A percentile compares a stretch with the other conserved stretches of the same genome.
Conservation (phyloP, 768 basidiomycete species). For the Cystofilobasidium macerans region DNA sequence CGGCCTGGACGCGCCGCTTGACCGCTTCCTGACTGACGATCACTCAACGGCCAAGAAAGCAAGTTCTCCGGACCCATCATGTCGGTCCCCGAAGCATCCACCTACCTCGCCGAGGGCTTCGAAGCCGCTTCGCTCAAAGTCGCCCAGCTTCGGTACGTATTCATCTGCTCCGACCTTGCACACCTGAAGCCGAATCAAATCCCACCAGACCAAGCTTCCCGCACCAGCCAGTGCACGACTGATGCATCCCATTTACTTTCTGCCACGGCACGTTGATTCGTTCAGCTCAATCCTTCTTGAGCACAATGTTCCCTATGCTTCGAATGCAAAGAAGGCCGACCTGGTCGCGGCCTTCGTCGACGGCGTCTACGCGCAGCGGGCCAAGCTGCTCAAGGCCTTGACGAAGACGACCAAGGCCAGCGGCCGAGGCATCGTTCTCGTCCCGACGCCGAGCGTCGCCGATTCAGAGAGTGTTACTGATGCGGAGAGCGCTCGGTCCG, state of each 20-base stretch:
- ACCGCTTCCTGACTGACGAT: too few relatives aligned
- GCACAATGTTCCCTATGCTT: slow-evolving; percentile 15
- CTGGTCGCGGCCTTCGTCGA: slow-evolving; percentile 15
- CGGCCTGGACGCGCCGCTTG: too few relatives aligned
- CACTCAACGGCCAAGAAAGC: neutral
- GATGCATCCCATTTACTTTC: too few relatives aligned
- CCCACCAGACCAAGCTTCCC: too few relatives aligned
- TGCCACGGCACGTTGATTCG: neutral
- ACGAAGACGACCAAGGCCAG: slow-evolving; percentile 10
- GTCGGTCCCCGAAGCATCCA: slow-evolving; percentile 9
- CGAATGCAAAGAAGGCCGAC: slow-evolving; percentile 18
- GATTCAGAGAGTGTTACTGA: too few relatives aligned
- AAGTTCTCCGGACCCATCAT: neutral
- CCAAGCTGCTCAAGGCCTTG: slow-evolving; percentile 13
- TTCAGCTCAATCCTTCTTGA: slow-evolving; percentile 17
- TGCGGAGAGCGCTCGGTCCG: neutral
- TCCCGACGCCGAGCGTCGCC: slow-evolving; percentile 1
- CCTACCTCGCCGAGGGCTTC: slow-evolving; percentile 25
- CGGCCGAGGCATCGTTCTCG: slow-evolving; percentile 4
- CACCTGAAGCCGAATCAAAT: too few relatives aligned
- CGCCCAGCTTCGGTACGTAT: slow-evolving; percentile 16
- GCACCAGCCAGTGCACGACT: too few relatives aligned
- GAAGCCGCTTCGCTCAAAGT: slow-evolving; percentile 20
- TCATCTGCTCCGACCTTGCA: neutral
- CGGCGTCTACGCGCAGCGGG: slow-evolving; percentile 3